Percentiles rank a stretch among this genome's conserved stretches.
phyloP scores from a whole-genome alignment of 768 basidiomycete species.

The Boletus sensibilis region DNA sequence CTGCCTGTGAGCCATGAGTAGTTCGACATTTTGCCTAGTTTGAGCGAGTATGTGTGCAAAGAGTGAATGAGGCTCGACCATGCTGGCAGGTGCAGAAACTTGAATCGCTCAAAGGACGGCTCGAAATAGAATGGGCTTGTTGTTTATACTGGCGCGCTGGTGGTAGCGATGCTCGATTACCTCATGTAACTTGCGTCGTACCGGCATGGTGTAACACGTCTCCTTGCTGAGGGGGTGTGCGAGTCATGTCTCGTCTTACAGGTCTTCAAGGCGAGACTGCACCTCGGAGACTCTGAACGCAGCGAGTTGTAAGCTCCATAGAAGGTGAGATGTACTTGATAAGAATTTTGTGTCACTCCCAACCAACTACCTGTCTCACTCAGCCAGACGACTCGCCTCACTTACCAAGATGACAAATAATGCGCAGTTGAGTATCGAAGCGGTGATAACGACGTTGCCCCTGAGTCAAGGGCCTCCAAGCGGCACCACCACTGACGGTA shows the following conservation, averaged over 20 bases:
- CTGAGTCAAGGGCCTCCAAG: background rate
- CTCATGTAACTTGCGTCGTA: constrained; percentile 12
- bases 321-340: background rate
- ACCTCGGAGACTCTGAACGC: background rate
- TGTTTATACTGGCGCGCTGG: constrained; percentile 15
- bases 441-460: background rate
- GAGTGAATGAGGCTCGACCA: constrained; percentile 25
- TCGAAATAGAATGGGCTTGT: background rate
- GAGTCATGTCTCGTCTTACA: background rate
- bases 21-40: constrained; percentile 45
- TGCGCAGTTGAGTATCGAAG: background rate
- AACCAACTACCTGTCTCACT: background rate
- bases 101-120: background rate
- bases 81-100: constrained; percentile 6
- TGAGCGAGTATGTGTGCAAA: constrained; percentile 44
- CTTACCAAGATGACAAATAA: background rate
- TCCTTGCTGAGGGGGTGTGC: background rate
- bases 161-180: constrained; percentile 18
- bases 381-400: background rate
- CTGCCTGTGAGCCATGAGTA: constrained; percentile 44
- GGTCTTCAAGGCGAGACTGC: background rate
- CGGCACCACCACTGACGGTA: too few species aligned
- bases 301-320: background rate
- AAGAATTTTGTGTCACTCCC: background rate
- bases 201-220: background rate